A percentile compares a stretch with the other conserved stretches of the same genome.
Evolutionary conservation across 495 filamentous ascomycete genomes (phyloP).

Genomic region (Aspergillus campestris): DNA sequence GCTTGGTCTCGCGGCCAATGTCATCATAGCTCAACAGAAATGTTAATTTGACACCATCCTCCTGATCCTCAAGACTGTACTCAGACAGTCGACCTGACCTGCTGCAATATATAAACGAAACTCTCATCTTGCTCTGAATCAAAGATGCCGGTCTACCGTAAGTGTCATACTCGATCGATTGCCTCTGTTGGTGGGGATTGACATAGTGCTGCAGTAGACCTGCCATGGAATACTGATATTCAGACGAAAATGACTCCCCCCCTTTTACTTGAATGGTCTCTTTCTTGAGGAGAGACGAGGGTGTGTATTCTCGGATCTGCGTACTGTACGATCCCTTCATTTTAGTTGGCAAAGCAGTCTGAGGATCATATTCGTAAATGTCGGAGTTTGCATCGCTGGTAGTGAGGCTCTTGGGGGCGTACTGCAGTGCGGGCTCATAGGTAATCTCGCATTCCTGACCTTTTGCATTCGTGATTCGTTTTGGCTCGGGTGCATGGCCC

Average conservation of each 20-base stretch:
- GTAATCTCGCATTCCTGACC: too few species aligned
- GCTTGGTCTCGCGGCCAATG: conserved; percentile 1
- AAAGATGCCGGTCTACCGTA: neutral
- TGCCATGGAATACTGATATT: neutral
- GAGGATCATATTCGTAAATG: neutral
- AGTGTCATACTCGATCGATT: neutral
- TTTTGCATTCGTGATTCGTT: too few species aligned
- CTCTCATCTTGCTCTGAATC: neutral
- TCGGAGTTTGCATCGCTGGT: neutral
- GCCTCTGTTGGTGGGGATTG: neutral
- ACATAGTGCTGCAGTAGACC: conserved; percentile 1
- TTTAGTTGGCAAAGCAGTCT: too few species aligned
- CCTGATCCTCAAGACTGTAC: neutral
- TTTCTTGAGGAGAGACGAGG: neutral
- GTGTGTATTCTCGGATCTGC: neutral
- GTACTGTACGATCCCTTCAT: too few species aligned
- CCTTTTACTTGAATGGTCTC: neutral
- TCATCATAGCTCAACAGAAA: neutral
- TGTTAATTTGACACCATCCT: neutral
- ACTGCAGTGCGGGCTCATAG: too few species aligned
- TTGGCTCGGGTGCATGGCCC: neutral
- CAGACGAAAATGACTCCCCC: neutral
- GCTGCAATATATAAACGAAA: neutral
- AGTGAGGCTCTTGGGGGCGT: neutral
- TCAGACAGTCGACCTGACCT: neutral